These are phyloP conservation scores for Russula virescens DNA, from an alignment of 768 basidiomycete genomes.

Conservation along the genomic window DNA sequence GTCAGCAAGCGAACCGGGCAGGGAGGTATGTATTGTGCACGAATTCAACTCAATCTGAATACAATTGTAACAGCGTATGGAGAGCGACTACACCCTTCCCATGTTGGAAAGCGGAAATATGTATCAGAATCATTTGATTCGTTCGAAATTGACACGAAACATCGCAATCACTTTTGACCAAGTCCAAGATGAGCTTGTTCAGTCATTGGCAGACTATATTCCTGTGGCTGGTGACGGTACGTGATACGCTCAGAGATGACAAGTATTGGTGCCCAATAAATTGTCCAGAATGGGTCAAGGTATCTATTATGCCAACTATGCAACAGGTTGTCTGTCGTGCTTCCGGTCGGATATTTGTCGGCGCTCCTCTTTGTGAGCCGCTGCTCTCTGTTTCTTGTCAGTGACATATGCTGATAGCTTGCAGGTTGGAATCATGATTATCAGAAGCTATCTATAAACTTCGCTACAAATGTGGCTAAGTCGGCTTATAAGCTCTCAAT, in stretches of 20 bases:
- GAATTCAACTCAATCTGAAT: background rate
- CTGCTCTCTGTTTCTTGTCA: background rate
- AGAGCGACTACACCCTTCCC: conserved; percentile 27
- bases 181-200: conserved; percentile 42
- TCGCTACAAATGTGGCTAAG: too few relatives aligned
- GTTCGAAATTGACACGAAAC: too few relatives aligned
- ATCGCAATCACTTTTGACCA: too few relatives aligned
- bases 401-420: background rate
- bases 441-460: too few relatives aligned
- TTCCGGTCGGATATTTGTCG: conserved; percentile 33
- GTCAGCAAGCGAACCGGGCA: background rate
- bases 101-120: conserved; percentile 28
- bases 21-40: background rate
- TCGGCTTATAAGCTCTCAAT: too few relatives aligned
- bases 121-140: conserved; percentile 31
- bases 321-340: background rate
- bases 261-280: too few relatives aligned
- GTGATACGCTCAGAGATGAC: background rate
- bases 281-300: conserved; percentile 34
- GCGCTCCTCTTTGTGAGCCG: conserved; percentile 36
- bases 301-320: conserved; percentile 24
- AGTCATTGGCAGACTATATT: conserved; percentile 38
- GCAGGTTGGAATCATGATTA: too few relatives aligned
- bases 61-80: background rate
- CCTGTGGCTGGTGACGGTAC: conserved; percentile 22